Evolutionary conservation across 2,329 filamentous ascomycete genomes (phyloP).

Genomic region (Colletotrichum musae): DNA sequence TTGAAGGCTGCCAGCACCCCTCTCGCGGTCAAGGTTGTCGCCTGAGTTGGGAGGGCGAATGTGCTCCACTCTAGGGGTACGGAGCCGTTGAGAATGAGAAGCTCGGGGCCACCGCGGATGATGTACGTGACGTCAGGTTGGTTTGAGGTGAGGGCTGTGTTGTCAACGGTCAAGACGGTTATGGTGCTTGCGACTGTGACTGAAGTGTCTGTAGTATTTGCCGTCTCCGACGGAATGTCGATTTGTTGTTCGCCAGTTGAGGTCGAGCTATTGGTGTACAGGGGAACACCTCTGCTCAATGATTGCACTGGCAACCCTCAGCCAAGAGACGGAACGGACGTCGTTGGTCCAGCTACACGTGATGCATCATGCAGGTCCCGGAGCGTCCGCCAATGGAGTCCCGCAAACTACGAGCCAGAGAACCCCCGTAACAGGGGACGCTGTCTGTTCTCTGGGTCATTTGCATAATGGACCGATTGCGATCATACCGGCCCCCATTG

Average conservation of each 20-base stretch:
- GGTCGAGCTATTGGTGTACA: slow-evolving; percentile 13
- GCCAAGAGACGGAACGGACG: too few relatives aligned
- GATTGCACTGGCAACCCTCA: neutral
- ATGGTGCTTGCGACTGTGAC: neutral
- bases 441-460: too few relatives aligned
- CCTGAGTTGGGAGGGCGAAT: neutral
- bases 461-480: too few relatives aligned
- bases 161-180: slow-evolving; percentile 5
- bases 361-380: neutral
- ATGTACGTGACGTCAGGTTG: neutral
- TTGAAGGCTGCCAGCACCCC: neutral
- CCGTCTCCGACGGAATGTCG: neutral
- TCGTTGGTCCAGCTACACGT: slow-evolving; percentile 9
- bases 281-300: neutral
- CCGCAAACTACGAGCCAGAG: neutral
- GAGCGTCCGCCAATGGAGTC: neutral
- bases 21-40: slow-evolving; percentile 1
- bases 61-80: neutral
- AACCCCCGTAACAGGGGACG: too few relatives aligned
- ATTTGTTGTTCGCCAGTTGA: too few relatives aligned
- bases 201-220: neutral
- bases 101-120: accelerated
- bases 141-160: neutral
- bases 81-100: neutral
- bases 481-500: too few relatives aligned